These are phyloP conservation scores for Endoconidiophora laricicola DNA, from an alignment of 2,329 filamentous ascomycete species.

Conservation along the genomic window DNA sequence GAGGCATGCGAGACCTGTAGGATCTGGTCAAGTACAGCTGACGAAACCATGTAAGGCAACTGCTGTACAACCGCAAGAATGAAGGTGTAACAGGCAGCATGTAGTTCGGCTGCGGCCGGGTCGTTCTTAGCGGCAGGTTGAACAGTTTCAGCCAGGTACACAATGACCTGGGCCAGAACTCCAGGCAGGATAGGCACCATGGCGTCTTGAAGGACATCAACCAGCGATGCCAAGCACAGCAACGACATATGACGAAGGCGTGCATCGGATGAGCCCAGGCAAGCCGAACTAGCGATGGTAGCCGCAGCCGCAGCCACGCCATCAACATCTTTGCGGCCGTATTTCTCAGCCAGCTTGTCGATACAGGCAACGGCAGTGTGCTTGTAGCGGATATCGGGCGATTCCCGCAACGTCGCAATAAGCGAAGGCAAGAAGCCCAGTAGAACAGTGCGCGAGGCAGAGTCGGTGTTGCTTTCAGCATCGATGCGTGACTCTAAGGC, in stretches of 20 bases:
- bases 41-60: constrained; percentile 77
- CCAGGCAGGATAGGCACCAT: constrained; percentile 69
- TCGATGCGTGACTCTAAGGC: constrained; percentile 69
- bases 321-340: constrained; percentile 77
- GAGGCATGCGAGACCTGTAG: constrained; percentile 58
- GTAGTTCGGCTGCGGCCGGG: constrained; percentile 42
- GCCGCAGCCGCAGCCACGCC: constrained; percentile 59
- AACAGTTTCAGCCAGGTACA: constrained; percentile 52
- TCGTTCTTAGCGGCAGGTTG: constrained; percentile 25
- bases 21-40: constrained; percentile 53
- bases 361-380: constrained; percentile 78
- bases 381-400: constrained; percentile 58
- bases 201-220: constrained; percentile 73
- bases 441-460: constrained; percentile 49
- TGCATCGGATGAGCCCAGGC: constrained; percentile 56
- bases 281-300: constrained; percentile 59
- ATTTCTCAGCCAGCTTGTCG: constrained; percentile 85
- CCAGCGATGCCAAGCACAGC: constrained; percentile 72
- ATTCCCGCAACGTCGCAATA: constrained; percentile 57
- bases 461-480: constrained; percentile 52
- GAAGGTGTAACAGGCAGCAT: constrained; percentile 69
- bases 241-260: constrained; percentile 69
- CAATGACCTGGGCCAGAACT: constrained; percentile 54
- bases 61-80: constrained; percentile 65
- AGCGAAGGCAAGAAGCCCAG: constrained; percentile 67